phyloP scores from a whole-genome alignment of 1,284 basidiomycete species.

The Spongispora temasekensis region DNA sequence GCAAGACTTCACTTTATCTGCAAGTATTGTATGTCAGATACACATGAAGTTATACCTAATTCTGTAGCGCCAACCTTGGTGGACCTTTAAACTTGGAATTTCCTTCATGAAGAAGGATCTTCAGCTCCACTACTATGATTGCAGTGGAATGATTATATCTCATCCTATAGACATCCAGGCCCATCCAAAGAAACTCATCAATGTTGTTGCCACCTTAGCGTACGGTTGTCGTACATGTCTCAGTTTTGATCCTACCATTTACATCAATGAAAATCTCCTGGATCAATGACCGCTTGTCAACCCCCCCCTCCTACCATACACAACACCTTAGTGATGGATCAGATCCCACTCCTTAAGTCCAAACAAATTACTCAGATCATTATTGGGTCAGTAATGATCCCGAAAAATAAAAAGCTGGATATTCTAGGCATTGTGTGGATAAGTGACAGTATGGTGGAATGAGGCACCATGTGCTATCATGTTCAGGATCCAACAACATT shows the following conservation, averaged over 20 bases:
- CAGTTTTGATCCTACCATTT: not conserved
- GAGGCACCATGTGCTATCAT: not conserved
- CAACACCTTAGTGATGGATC: not conserved
- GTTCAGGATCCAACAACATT: not conserved
- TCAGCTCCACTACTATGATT: not conserved
- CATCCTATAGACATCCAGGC: not conserved
- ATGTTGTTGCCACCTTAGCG: not conserved
- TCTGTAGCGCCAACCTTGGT: not conserved
- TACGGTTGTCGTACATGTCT: not conserved
- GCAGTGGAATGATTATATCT: not conserved
- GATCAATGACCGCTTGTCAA: not conserved
- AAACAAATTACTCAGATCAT: not conserved
- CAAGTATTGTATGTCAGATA: not conserved
- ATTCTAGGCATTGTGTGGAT: not conserved
- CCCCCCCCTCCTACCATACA: not conserved
- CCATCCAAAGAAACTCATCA: not conserved
- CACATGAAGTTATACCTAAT: not conserved
- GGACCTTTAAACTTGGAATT: not conserved
- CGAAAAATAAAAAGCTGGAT: not conserved
- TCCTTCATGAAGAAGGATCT: not conserved
- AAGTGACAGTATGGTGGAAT: not conserved
- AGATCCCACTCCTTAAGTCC: not conserved
- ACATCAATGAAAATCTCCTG: not conserved
- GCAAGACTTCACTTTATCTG: not conserved
- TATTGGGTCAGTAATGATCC: not conserved